A percentile compares a stretch with the other conserved stretches of the same genome.
phyloP scores from a whole-genome alignment of 495 filamentous ascomycete species.

The Immersiella caudata region DNA sequence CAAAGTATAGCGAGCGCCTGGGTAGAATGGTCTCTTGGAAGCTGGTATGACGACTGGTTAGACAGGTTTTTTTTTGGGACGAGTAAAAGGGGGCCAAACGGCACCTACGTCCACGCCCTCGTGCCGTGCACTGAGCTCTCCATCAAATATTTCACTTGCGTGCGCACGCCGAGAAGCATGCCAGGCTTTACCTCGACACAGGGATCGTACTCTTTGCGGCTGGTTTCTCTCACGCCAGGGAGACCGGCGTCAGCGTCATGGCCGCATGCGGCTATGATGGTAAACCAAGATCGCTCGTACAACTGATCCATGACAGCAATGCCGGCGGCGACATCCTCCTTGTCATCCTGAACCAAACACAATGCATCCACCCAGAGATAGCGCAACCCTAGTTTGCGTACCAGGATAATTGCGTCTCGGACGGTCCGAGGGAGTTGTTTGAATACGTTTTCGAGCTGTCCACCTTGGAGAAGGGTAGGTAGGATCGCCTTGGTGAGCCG shows the following conservation, averaged over 20 bases:
- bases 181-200: too few species aligned
- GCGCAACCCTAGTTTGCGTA: neutral
- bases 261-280: slow-evolving; percentile 4
- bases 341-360: neutral
- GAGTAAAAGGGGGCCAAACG: too few species aligned
- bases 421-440: neutral
- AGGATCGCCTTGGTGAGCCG: neutral
- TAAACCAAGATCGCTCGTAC: neutral
- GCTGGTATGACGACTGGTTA: too few species aligned
- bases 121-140: neutral
- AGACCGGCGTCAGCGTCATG: slow-evolving; percentile 11
- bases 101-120: slow-evolving; percentile 13
- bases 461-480: neutral
- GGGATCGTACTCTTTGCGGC: too few species aligned
- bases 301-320: neutral
- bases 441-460: neutral
- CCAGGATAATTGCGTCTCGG: neutral
- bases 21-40: too few species aligned
- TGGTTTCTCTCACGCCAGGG: neutral
- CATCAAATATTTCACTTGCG: neutral
- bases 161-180: neutral
- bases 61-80: too few species aligned
- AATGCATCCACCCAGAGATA: slow-evolving; percentile 1
- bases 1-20: too few species aligned
- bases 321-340: neutral